These are phyloP conservation scores for Podospora pseudoanserina DNA, from an alignment of 495 filamentous ascomycete species.

Conservation along the genomic window DNA sequence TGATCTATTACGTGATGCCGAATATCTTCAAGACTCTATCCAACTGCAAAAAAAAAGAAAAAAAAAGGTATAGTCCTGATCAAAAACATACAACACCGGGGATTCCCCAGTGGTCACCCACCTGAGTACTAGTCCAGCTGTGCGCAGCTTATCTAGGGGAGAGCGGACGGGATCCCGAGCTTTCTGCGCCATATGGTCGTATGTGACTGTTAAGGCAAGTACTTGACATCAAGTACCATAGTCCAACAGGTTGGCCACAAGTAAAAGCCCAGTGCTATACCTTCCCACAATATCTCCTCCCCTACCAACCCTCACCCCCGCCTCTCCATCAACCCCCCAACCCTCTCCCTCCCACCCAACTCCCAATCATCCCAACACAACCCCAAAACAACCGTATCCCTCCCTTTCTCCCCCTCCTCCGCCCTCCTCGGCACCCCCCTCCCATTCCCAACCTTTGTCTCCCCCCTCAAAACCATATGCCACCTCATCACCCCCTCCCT, in stretches of 20 bases:
- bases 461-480: not conserved
- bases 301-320: not conserved
- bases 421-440: not conserved
- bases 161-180: slow-evolving; percentile 51
- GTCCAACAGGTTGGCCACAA: too few relatives aligned
- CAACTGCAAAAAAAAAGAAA: too few relatives aligned
- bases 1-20: not conserved
- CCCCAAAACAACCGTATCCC: slow-evolving; percentile 25
- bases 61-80: too few relatives aligned
- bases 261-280: too few relatives aligned
- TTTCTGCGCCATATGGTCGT: not conserved
- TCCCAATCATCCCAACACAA: slow-evolving; percentile 23
- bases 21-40: too few relatives aligned
- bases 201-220: too few relatives aligned
- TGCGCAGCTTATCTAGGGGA: slow-evolving; percentile 32
- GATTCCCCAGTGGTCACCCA: too few relatives aligned
- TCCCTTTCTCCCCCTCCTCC: slow-evolving; percentile 11
- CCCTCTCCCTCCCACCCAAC: not conserved
- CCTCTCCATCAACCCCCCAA: not conserved
- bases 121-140: too few relatives aligned
- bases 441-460: not conserved
- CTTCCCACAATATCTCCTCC: too few relatives aligned
- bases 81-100: too few relatives aligned
- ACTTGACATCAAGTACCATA: too few relatives aligned
- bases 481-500: not conserved